A percentile compares a stretch with the other conserved stretches of the same genome.
These are phyloP conservation scores for Patellifolia procumbens DNA, from an alignment of 179 eudicot species.

Conservation along the genomic window DNA sequence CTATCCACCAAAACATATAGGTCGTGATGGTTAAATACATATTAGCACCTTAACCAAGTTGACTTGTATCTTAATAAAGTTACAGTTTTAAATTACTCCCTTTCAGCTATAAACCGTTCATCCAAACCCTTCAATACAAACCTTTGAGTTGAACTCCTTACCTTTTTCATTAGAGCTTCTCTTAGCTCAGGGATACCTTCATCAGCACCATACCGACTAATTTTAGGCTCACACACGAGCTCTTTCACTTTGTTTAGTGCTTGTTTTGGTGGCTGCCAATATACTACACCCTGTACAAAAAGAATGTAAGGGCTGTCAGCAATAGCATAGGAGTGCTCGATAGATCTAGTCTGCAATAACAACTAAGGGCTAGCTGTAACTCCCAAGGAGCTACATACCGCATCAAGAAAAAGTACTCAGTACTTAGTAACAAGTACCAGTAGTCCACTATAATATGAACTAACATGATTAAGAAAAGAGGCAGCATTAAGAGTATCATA, in stretches of 20 bases:
- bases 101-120: neutral
- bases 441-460: too few relatives aligned
- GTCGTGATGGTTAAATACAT: neutral
- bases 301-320: constrained; percentile 1
- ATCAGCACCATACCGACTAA: constrained; percentile 93
- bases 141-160: constrained; percentile 13
- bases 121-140: constrained; percentile 1
- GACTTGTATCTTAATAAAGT: neutral
- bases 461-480: too few relatives aligned
- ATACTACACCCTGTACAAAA: constrained; percentile 75
- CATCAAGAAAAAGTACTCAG: too few relatives aligned
- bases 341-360: neutral
- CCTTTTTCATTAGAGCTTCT: constrained; percentile 80
- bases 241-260: constrained; percentile 76
- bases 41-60: neutral
- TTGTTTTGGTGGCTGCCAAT: constrained; percentile 90
- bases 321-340: neutral
- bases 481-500: too few relatives aligned
- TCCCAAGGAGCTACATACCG: neutral
- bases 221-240: constrained; percentile 74
- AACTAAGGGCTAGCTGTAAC: neutral
- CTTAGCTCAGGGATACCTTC: constrained; percentile 95
- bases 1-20: neutral
- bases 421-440: too few relatives aligned
- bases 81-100: neutral